Base-by-base conservation (phyloP, 768 basidiomycete species). In the Podaxis sp. region DNA sequence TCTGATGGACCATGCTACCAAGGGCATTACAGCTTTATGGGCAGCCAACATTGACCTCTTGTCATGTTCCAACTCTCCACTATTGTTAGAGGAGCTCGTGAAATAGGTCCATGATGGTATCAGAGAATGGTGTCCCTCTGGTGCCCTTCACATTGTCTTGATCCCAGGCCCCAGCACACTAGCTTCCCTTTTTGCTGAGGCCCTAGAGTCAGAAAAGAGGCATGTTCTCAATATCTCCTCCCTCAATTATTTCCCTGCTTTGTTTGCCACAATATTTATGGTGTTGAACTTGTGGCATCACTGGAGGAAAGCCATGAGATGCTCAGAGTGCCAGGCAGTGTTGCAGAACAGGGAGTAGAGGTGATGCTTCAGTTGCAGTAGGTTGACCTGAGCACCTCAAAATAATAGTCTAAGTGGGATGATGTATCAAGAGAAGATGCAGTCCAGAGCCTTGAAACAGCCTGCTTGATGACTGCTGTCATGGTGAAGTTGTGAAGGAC, bases 211-310 rank as follows among this genome's bases (percentile, higher is more conserved):
- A 2, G n/a, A 46, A 28, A 41, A 41, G 3, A 26, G 56, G 38
- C 20, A 44, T 13, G 38, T 57, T 17, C 20, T 44, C 13, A 24
- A 57, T 2, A 28, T 57, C 20, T 24, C 56, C 20, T 57, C 46
- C 22, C 56, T 57, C 28, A 41, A 57, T 28, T 41, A 57, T 28
- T 57, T 57, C 56, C 56, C 56, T 2, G 40, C 56, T 28, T 24
- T 57, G 10, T 57, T 57, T 57, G 41, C 22, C 56, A 57, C 26
- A 41, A 57, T 24, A 41, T 41, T 10, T 57, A 57, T 46, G 56
- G 56, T 3, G 22, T 57, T 26, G 17, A 20, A 22, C 46, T 13
- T 22, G 46, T 57, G 40, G 56, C 22, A 17, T 57, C 56, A 20
- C 40, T 4, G 13, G 56, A 57, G 12, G 56, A 44, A 4, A 44